These are phyloP conservation scores for Emericellopsis terricola DNA, from an alignment of 495 filamentous ascomycete species.

Conservation along the genomic window DNA sequence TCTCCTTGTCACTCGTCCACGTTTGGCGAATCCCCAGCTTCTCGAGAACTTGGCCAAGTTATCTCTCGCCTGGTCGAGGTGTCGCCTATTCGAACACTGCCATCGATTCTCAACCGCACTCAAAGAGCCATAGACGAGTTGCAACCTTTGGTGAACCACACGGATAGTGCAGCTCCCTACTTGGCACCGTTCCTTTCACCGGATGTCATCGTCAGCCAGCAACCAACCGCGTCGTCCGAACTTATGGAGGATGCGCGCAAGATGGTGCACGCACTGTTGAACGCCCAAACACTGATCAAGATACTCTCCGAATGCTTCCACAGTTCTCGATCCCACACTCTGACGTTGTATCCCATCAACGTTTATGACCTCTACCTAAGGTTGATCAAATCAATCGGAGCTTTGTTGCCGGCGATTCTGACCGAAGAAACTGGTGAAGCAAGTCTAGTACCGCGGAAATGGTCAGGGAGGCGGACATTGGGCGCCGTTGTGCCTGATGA, in stretches of 20 bases:
- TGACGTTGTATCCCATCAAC: constrained; percentile 50
- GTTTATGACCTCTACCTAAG: constrained; percentile 59
- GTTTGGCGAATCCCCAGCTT: constrained; percentile 48
- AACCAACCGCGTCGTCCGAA: constrained; percentile 12
- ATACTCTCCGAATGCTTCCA: constrained; percentile 59
- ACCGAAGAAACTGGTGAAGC: constrained; percentile 63
- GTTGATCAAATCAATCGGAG: constrained; percentile 52
- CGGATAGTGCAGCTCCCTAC: constrained; percentile 17
- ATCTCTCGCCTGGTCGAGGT: constrained; percentile 66
- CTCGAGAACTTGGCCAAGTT: constrained; percentile 49
- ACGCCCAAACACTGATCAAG: constrained; percentile 52
- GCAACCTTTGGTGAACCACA: constrained; percentile 36
- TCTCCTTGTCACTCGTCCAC: constrained; percentile 60
- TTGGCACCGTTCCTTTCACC: constrained; percentile 42
- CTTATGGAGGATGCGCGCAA: constrained; percentile 44
- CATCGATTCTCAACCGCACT: constrained; percentile 56
- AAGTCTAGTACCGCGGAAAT: constrained; percentile 22
- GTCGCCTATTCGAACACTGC: constrained; percentile 65
- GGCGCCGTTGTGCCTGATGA: too few species aligned
- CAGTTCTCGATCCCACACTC: constrained; percentile 27
- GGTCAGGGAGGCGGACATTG: constrained; percentile 15
- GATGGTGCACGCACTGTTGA: constrained; percentile 58
- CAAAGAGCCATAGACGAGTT: constrained; percentile 51
- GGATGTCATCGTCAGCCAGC: constrained; percentile 9
- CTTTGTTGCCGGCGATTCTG: constrained; percentile 57